Percentiles rank a stretch among this genome's conserved stretches.
Conservation (phyloP, 352 stramenopile genomes). For the Globisporangium takayamanum region DNA sequence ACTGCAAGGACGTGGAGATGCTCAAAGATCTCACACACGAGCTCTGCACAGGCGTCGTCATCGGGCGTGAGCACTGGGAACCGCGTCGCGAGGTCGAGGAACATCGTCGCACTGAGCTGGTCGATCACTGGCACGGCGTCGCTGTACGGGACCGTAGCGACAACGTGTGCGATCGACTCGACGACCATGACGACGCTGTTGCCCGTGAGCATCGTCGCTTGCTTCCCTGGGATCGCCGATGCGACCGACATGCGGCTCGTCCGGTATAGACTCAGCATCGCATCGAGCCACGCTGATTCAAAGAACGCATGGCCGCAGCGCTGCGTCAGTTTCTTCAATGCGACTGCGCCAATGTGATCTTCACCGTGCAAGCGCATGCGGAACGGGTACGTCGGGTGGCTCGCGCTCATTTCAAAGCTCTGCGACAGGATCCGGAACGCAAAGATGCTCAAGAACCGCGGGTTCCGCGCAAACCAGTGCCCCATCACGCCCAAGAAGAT, state of each 20-base stretch:
- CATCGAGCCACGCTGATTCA: conserved; percentile 61
- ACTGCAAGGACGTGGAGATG: conserved; percentile 54
- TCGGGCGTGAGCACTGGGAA: conserved; percentile 35
- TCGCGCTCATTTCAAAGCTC: conserved; percentile 46
- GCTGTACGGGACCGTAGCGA: conserved; percentile 60
- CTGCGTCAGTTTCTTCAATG: conserved; percentile 60
- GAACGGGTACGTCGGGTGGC: conserved; percentile 34
- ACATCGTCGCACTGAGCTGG: conserved; percentile 55
- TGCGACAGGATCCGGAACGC: conserved; percentile 70
- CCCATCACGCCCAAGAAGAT: conserved; percentile 68
- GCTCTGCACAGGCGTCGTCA: conserved; percentile 46
- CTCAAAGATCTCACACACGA: conserved; percentile 50
- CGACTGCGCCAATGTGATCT: conserved; percentile 66
- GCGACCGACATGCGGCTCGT: conserved; percentile 23
- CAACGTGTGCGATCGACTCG: conserved; percentile 59
- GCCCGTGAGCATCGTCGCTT: conserved; percentile 20
- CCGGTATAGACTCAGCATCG: conserved; percentile 57
- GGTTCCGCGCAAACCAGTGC: conserved; percentile 72
- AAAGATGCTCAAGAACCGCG: conserved; percentile 39
- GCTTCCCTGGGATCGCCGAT: conserved; percentile 4
- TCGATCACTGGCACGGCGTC: conserved; percentile 59
- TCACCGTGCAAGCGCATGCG: conserved; percentile 30
- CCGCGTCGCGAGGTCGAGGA: conserved; percentile 44
- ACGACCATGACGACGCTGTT: conserved; percentile 55
- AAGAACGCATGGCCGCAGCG: conserved; percentile 62